phyloP scores from a whole-genome alignment of 257 asterid genomes.

The Anisodus tanguticus region DNA sequence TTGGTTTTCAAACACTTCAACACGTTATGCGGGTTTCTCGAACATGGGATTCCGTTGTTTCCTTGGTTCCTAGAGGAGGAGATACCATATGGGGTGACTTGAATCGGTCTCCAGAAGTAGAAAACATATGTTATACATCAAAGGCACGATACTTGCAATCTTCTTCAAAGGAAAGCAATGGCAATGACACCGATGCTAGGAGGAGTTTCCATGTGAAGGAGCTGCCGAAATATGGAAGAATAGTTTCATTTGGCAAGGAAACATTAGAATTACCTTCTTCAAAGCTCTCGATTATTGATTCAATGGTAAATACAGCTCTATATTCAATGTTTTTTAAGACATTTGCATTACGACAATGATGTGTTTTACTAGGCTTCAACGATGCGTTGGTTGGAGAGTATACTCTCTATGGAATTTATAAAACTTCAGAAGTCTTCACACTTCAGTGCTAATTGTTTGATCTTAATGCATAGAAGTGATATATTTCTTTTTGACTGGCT shows the following conservation, averaged over 20 bases:
- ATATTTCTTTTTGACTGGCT: not conserved
- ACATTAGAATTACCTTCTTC: slow-evolving; percentile 19
- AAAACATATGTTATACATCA: slow-evolving; percentile 21
- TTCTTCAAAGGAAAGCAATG: slow-evolving; percentile 14
- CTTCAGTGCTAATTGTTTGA: not conserved
- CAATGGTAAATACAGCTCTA: not conserved
- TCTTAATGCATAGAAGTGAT: not conserved
- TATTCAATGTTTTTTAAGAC: not conserved
- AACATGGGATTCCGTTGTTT: slow-evolving; percentile 28
- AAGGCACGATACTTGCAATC: slow-evolving; percentile 21
- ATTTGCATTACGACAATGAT: not conserved
- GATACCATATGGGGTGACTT: slow-evolving; percentile 30
- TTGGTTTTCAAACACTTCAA: slow-evolving; percentile 29
- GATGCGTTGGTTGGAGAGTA: not conserved
- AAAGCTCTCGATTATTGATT: slow-evolving; percentile 21
- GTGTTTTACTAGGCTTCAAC: not conserved
- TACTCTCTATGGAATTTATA: not conserved
- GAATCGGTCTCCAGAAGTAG: slow-evolving; percentile 29
- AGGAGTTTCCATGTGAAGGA: slow-evolving; percentile 29
- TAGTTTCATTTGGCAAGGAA: slow-evolving; percentile 25
- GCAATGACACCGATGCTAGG: slow-evolving; percentile 23
- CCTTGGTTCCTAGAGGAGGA: slow-evolving; percentile 28
- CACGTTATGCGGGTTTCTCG: slow-evolving; percentile 27
- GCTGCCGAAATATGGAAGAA: slow-evolving; percentile 23
- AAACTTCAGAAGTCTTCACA: not conserved